A percentile compares a stretch with the other conserved stretches of the same genome.
Evolutionary conservation across 2,329 filamentous ascomycete genomes (phyloP).

Genomic region (Diaporthe eres): DNA sequence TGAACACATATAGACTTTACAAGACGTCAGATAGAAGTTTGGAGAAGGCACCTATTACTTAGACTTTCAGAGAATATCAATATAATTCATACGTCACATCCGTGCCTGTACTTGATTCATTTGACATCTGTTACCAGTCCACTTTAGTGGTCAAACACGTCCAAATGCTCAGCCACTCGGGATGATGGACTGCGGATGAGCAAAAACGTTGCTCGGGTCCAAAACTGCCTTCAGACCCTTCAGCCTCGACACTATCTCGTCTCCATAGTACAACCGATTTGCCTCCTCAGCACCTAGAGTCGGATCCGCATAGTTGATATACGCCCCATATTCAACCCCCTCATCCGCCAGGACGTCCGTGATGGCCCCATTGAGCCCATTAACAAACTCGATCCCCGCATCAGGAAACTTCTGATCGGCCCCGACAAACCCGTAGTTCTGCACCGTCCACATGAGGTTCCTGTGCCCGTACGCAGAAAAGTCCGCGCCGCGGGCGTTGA

Average conservation of each 20-base stretch:
- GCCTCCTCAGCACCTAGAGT: not conserved
- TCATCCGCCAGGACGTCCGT: slow-evolving; percentile 1
- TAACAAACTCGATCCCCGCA: not conserved
- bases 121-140: too few relatives aligned
- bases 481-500: not conserved
- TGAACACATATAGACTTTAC: too few relatives aligned
- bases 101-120: too few relatives aligned
- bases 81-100: too few relatives aligned
- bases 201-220: slow-evolving; percentile 11
- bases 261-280: slow-evolving; percentile 10
- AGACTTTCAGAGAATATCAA: too few relatives aligned
- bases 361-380: not conserved
- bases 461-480: not conserved
- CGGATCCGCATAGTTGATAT: slow-evolving; percentile 15
- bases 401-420: slow-evolving; percentile 45
- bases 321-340: not conserved
- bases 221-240: not conserved
- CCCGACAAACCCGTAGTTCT: slow-evolving; percentile 3
- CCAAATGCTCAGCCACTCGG: not conserved
- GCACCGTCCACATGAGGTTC: slow-evolving; percentile 22
- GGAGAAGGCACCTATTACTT: too few relatives aligned
- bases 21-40: too few relatives aligned
- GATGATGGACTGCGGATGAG: slow-evolving; percentile 6
- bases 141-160: not conserved
- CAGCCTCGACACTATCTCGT: not conserved